These are phyloP conservation scores for Cubamyces lactineus DNA, from an alignment of 768 basidiomycete genomes.

Conservation along the genomic window DNA sequence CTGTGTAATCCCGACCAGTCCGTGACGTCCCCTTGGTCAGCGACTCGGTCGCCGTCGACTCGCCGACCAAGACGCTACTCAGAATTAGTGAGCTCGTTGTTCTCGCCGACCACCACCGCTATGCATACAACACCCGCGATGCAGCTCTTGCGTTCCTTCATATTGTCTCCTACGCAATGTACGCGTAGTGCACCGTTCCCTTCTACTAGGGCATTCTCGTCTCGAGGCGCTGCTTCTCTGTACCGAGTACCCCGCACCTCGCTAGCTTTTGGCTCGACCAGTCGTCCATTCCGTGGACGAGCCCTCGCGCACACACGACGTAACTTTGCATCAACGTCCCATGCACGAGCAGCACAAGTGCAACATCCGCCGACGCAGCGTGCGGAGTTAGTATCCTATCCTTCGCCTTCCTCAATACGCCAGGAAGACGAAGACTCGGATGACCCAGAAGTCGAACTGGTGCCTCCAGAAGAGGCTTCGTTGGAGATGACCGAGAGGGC, in stretches of 20 bases:
- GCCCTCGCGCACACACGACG: not conserved
- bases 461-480: constrained; percentile 55
- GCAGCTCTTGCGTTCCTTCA: constrained; percentile 8
- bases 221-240: not conserved
- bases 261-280: not conserved
- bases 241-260: not conserved
- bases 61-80: too few species aligned
- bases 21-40: constrained; percentile 13
- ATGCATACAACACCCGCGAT: constrained; percentile 11
- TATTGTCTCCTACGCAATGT: constrained; percentile 7
- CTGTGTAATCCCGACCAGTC: constrained; percentile 2
- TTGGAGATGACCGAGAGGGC: constrained; percentile 72
- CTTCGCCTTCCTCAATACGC: constrained; percentile 39
- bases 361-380: constrained; percentile 48
- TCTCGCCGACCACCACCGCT: constrained; percentile 6
- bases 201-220: not conserved
- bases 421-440: constrained; percentile 55
- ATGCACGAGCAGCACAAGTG: constrained; percentile 40
- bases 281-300: not conserved
- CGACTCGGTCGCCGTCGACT: not conserved
- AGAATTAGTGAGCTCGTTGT: constrained; percentile 4
- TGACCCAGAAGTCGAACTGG: constrained; percentile 64
- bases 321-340: constrained; percentile 15
- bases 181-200: not conserved
- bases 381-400: constrained; percentile 46